These are phyloP conservation scores for Fusarium brachygibbosum DNA, from an alignment of 2,329 filamentous ascomycete genomes.

Conservation along the genomic window DNA sequence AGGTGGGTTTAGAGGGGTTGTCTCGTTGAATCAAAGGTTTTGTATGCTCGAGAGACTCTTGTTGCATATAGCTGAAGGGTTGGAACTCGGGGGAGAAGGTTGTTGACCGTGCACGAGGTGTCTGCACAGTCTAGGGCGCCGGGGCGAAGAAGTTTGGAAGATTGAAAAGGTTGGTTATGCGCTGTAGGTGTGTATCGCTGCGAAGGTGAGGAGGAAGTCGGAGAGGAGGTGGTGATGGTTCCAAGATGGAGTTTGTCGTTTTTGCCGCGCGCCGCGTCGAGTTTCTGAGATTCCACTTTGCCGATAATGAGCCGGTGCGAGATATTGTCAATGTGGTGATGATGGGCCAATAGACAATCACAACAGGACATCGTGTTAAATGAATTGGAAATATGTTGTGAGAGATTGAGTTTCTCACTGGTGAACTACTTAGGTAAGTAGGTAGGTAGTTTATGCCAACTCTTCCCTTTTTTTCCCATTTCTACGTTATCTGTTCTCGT, in stretches of 20 bases:
- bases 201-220: slow-evolving; percentile 26
- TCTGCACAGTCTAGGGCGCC: slow-evolving; percentile 64
- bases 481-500: background rate
- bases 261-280: slow-evolving; percentile 47
- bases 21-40: slow-evolving; percentile 57
- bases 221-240: slow-evolving; percentile 34
- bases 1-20: slow-evolving; percentile 51
- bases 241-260: slow-evolving; percentile 37
- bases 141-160: slow-evolving; percentile 14
- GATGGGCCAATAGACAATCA: slow-evolving; percentile 33
- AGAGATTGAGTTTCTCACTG: background rate
- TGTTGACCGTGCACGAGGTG: slow-evolving; percentile 64
- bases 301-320: slow-evolving; percentile 50
- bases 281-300: slow-evolving; percentile 35
- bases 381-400: slow-evolving; percentile 10
- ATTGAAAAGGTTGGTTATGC: slow-evolving; percentile 17
- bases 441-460: background rate
- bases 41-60: slow-evolving; percentile 65
- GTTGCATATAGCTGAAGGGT: slow-evolving; percentile 73
- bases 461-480: background rate
- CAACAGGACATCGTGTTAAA: slow-evolving; percentile 35
- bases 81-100: slow-evolving; percentile 51
- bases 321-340: slow-evolving; percentile 15
- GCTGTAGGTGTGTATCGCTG: slow-evolving; percentile 38
- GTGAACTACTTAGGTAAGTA: background rate